Evolutionary conservation across 2,329 filamentous ascomycete genomes (phyloP).

Genomic region (Botrytis porri): DNA sequence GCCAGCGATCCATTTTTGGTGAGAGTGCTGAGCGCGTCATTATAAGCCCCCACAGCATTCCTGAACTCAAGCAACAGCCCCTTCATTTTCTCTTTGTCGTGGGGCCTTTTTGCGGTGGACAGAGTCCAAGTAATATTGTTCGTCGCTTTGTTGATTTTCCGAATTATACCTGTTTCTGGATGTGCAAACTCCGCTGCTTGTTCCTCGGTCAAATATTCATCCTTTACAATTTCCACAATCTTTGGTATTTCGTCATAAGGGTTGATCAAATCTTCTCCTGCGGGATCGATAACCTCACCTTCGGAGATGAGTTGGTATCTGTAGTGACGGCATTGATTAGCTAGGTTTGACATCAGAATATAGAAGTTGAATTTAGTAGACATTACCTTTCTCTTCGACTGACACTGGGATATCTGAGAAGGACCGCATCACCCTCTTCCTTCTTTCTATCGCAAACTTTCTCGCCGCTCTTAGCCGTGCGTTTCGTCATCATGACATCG

Average conservation of each 20-base stretch:
- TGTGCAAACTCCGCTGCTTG: constrained; percentile 67
- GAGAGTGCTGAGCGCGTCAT: constrained; percentile 62
- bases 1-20: constrained; percentile 69
- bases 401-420: constrained; percentile 81
- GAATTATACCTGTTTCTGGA: constrained; percentile 69
- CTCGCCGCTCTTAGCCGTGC: constrained; percentile 51
- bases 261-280: constrained; percentile 75
- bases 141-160: constrained; percentile 69
- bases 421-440: constrained; percentile 53
- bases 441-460: constrained; percentile 40
- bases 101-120: constrained; percentile 41
- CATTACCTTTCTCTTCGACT: constrained; percentile 64
- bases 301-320: constrained; percentile 75
- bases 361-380: not conserved
- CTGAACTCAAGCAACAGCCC: constrained; percentile 64
- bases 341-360: not conserved
- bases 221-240: constrained; percentile 66
- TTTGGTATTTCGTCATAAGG: constrained; percentile 70
- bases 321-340: constrained; percentile 12
- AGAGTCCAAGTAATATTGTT: constrained; percentile 24
- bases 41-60: constrained; percentile 72
- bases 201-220: constrained; percentile 73
- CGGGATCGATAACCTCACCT: constrained; percentile 74
- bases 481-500: constrained; percentile 49
- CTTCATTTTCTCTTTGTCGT: constrained; percentile 62